Evolutionary conservation across 2,329 filamentous ascomycete species (phyloP).

Genomic region (Talaromyces marneffei): DNA sequence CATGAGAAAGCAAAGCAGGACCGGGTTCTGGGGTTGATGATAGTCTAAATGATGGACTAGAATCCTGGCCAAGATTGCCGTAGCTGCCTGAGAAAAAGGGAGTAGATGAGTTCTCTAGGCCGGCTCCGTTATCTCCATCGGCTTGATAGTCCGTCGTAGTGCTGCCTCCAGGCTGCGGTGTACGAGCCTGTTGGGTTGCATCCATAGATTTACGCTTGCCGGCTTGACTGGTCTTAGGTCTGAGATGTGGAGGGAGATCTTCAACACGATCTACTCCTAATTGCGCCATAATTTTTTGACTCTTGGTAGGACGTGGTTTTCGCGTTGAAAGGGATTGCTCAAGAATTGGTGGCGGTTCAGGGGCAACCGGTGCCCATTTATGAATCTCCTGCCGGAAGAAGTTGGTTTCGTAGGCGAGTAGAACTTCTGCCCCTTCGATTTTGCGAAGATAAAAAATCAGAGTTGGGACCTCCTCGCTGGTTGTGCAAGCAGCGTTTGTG

Average conservation of each 20-base stretch:
- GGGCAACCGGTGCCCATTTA: constrained; percentile 87
- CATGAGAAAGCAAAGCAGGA: constrained; percentile 35
- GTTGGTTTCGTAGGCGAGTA: constrained; percentile 90
- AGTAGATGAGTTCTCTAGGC: constrained; percentile 22
- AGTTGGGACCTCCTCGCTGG: constrained; percentile 77
- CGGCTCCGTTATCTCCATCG: constrained; percentile 11
- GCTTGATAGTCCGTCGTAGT: constrained; percentile 13
- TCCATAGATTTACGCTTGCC: constrained; percentile 65
- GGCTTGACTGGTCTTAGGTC: constrained; percentile 67
- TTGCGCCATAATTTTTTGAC: constrained; percentile 88
- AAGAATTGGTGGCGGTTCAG: constrained; percentile 75
- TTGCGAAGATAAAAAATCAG: constrained; percentile 95
- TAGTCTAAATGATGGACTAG: constrained; percentile 32
- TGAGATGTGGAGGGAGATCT: constrained; percentile 75
- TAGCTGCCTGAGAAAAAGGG: constrained; percentile 37
- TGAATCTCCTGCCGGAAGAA: constrained; percentile 94
- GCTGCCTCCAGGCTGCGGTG: constrained; percentile 22
- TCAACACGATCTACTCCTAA: constrained; percentile 86
- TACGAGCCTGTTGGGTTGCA: constrained; percentile 25
- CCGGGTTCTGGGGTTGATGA: constrained; percentile 26
- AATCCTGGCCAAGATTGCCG: constrained; percentile 31
- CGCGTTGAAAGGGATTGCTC: constrained; percentile 85
- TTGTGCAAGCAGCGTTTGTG: constrained; percentile 74
- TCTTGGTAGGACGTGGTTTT: constrained; percentile 92
- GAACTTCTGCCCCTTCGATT: constrained; percentile 91